Evolutionary conservation across 169 alveolate species (phyloP).

Genomic region (Neospora caninum): DNA sequence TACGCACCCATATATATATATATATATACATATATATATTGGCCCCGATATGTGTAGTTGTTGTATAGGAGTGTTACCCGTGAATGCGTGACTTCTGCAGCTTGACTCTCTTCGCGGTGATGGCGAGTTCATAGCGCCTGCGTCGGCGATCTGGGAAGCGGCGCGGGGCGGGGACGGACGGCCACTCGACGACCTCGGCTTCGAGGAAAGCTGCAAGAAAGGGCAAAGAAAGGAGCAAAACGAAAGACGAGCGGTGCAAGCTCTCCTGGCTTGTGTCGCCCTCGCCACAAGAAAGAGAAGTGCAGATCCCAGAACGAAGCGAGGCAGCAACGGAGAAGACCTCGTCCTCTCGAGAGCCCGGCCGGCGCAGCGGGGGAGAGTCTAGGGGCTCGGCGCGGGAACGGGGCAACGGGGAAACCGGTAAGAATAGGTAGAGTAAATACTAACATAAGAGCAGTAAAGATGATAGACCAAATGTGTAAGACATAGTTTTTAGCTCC

Average conservation of each 20-base stretch:
- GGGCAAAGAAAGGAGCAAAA: background rate
- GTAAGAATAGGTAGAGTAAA: too few relatives aligned
- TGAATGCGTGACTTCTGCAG: constrained; percentile 16
- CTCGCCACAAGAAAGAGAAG: background rate
- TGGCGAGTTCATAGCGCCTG: constrained; percentile 14
- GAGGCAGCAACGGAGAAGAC: background rate
- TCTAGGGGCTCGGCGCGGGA: too few relatives aligned
- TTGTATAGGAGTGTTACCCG: background rate
- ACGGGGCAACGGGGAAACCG: too few relatives aligned
- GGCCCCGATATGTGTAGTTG: too few relatives aligned
- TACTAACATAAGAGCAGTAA: too few relatives aligned
- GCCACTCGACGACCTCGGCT: constrained; percentile 17
- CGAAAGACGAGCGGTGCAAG: background rate
- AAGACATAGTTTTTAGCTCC: too few relatives aligned
- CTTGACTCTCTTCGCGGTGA: background rate
- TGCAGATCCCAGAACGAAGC: background rate
- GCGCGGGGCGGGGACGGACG: background rate
- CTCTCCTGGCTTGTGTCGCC: background rate
- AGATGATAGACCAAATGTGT: too few relatives aligned
- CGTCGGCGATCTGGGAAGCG: constrained; percentile 12
- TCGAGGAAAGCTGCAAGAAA: background rate
- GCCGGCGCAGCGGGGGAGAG: too few relatives aligned
- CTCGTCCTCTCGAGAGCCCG: too few relatives aligned
- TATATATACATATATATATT: too few relatives aligned
- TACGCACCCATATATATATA: too few relatives aligned